Base-by-base conservation (phyloP, 2,329 filamentous ascomycete genomes). In the Penicillium italicum region DNA sequence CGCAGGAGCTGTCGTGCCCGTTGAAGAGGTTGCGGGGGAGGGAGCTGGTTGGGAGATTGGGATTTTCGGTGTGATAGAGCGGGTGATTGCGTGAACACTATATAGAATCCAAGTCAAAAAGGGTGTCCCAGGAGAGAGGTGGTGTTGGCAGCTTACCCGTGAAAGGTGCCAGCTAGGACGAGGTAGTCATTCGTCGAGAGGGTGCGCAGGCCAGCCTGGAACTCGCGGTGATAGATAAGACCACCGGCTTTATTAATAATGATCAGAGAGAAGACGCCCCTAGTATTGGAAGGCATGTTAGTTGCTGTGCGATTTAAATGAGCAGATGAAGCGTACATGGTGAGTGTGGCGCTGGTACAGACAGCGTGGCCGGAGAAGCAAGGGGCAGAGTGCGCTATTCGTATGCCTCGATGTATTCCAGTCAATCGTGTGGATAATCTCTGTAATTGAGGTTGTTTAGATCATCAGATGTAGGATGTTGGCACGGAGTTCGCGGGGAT, bases 201-300 rank as follows among this genome's bases (percentile, higher is more conserved):
- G 72, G 93, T 91, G 73, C 90, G 89, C 57, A 99, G 83, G 58
- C 85, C 89, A 41, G 93, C 85, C 68, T 92, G 87, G 74, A 99
- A 97, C 70, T 91, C 90, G 66, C 91, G 90, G 77, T 97, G 93
- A 81, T 96, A 99, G 76, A 99, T 87, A 51, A 99, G 83, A 67
- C 94, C 94, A 58, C 92, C 94, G 62, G 94, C 92, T 82, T 99
- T 99, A 82, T 97, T 97, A 80, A 99, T 96, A 73, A 99, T 88
- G 73, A 97, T 91, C 70, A 99, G 87, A 56, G 92, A 87, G 75
- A 95, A 94, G 74, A 99, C 89, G 63, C 91, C 90, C 94, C 92
- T 97, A 47, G n/a, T 11, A 16, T 40, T 45, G 12, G n/a, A 37
- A 42, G 34, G 26, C 37, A 52, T 50, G 33, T 62, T 42, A 58